Evolutionary conservation across 495 filamentous ascomycete species (phyloP), one percentile per base, ranked within the genome.

Genomic region (Tuber microsphaerosporum): DNA sequence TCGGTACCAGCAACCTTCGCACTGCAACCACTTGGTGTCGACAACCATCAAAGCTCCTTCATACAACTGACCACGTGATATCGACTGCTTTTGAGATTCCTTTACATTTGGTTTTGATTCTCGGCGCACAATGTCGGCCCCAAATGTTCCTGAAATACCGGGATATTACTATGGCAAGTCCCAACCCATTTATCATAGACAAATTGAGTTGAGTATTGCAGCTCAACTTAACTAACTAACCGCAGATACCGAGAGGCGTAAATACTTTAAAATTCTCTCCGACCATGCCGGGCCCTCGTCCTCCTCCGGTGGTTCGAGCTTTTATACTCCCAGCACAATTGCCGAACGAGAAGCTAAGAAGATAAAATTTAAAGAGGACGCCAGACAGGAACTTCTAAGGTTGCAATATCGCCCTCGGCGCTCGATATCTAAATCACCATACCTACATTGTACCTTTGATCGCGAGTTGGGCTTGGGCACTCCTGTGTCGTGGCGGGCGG

Each of bases 221-320:
- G 12, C 56, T 6, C 26, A 65, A 31, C n/a, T 31, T 16, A 14
- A 17, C 56, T 65, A 79, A 71, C 44, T 20, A 16, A 9, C 34
- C 0, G 16, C 70, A 87, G 87, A 88, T 72, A 26, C 76, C 6
- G 82, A 79, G 22, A 87, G 85, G 76, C 74, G 79, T 37, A 86
- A 85, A 26, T 88, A 88, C 79, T 89, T 88, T 81, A 85, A 84
- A 73, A 82, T 88, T 65, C 81, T 83, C 43, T 78, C 81, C 84
- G 87, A 78, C 74, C 77, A 70, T 75, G 81, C 77, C 26, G 80
- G 72, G 37, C 82, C 82, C 69, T 74, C 80, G 44, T 39, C 82
- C 39, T 74, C 79, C 74, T 65, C 56, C 56, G 12, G n/a, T 1
- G 3, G 56, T 1, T 12, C 56, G 26, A 73, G 68, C n/a, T 82